Percentiles rank a stretch among this genome's conserved stretches.
These are phyloP conservation scores for Coemansia nantahalensis DNA, from an alignment of 192 early-diverging fungal genomes.

Conservation along the genomic window DNA sequence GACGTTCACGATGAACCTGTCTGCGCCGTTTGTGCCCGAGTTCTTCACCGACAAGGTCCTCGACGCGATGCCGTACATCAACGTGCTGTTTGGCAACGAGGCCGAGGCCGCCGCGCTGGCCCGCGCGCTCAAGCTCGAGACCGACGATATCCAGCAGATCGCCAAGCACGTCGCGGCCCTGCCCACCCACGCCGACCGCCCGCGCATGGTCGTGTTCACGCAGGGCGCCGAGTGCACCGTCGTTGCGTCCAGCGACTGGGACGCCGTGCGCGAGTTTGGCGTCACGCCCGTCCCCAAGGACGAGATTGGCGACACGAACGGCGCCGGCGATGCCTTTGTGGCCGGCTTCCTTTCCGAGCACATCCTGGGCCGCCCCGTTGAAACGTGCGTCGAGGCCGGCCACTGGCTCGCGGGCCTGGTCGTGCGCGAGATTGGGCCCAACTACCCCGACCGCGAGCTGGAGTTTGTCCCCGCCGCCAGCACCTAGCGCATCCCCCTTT, in stretches of 20 bases:
- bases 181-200: constrained; percentile 73
- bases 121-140: constrained; percentile 61
- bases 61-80: constrained; percentile 78
- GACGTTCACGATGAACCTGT: constrained; percentile 89
- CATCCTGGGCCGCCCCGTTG: constrained; percentile 67
- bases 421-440: constrained; percentile 75
- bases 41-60: constrained; percentile 87
- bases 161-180: constrained; percentile 79
- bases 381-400: constrained; percentile 75
- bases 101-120: constrained; percentile 89
- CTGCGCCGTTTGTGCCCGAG: constrained; percentile 92
- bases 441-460: constrained; percentile 62
- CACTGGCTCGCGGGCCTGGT: constrained; percentile 89
- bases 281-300: constrained; percentile 57
- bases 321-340: constrained; percentile 96
- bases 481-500: too few relatives aligned
- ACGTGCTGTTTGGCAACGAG: constrained; percentile 97
- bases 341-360: constrained; percentile 89
- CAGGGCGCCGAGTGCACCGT: constrained; percentile 59
- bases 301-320: constrained; percentile 95
- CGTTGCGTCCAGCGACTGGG: constrained; percentile 61
- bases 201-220: constrained; percentile 90
- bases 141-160: constrained; percentile 76
- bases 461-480: constrained; percentile 22
- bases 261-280: constrained; percentile 60